Evolutionary conservation across 2,329 filamentous ascomycete genomes (phyloP).

Genomic region (Thermothelomyces thermophilus): DNA sequence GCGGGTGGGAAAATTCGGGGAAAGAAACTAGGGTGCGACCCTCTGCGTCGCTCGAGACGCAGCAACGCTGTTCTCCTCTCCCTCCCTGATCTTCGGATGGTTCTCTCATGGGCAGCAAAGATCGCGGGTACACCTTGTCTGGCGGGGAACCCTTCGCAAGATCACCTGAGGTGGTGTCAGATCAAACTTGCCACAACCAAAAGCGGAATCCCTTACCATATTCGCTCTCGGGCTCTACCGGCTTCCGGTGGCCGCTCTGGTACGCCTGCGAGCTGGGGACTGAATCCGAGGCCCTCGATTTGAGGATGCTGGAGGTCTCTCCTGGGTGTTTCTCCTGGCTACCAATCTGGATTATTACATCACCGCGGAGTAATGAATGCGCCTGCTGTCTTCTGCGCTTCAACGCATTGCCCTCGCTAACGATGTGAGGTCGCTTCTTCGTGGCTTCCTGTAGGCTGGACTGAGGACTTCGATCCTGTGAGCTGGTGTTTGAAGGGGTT

Average conservation of each 20-base stretch:
- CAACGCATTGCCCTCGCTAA: background rate
- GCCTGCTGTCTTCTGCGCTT: conserved; percentile 4
- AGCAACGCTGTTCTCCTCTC: background rate
- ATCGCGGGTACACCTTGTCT: background rate
- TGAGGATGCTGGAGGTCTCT: conserved; percentile 10
- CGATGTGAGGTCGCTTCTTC: conserved; percentile 9
- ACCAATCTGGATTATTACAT: conserved; percentile 32
- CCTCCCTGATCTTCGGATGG: background rate
- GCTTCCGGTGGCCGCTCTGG: background rate
- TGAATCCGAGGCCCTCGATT: background rate
- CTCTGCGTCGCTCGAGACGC: conserved; percentile 14
- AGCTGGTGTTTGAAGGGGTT: conserved; percentile 6
- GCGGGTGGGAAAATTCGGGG: conserved; percentile 16
- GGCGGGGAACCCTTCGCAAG: background rate
- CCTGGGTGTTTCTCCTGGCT: conserved; percentile 29
- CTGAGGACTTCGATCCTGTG: background rate
- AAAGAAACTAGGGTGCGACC: conserved; percentile 12
- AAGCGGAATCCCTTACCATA: too few species aligned
- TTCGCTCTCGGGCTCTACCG: too few species aligned
- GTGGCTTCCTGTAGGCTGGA: background rate
- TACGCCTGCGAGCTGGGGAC: background rate
- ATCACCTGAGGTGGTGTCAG: background rate
- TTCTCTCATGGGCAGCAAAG: background rate
- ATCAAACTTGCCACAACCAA: background rate
- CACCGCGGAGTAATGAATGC: conserved; percentile 5